phyloP scores from a whole-genome alignment of 352 stramenopile species.

The Globisporangium alternatum region DNA sequence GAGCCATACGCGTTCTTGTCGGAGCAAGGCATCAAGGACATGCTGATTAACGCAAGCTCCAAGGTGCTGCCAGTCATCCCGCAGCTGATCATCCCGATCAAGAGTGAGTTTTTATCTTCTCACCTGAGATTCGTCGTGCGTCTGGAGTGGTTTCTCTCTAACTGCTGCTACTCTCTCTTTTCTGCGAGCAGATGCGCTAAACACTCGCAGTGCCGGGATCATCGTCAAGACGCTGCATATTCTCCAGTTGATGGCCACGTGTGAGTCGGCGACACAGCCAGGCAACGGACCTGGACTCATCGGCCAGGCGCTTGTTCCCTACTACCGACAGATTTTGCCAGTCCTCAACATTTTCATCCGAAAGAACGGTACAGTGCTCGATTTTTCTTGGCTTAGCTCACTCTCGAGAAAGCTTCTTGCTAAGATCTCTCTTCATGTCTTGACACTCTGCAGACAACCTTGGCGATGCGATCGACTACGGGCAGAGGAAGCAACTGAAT shows the following conservation, averaged over 20 bases:
- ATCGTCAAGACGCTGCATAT: slow-evolving; percentile 98
- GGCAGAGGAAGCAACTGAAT: slow-evolving; percentile 93
- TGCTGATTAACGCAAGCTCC: slow-evolving; percentile 93
- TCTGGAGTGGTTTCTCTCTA: neutral
- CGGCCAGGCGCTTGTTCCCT: slow-evolving; percentile 95
- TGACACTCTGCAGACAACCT: slow-evolving; percentile 84
- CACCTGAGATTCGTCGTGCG: neutral
- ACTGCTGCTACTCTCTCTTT: neutral
- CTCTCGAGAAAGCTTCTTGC: neutral
- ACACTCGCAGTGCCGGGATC: slow-evolving; percentile 92
- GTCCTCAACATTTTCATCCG: slow-evolving; percentile 97
- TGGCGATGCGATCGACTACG: slow-evolving; percentile 96
- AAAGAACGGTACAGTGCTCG: slow-evolving; percentile 82
- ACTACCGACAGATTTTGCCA: slow-evolving; percentile 97
- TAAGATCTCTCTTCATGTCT: neutral
- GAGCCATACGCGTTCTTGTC: slow-evolving; percentile 96
- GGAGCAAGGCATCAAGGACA: slow-evolving; percentile 96
- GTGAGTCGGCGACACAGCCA: slow-evolving; percentile 77
- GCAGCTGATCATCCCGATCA: slow-evolving; percentile 98
- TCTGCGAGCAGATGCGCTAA: slow-evolving; percentile 62
- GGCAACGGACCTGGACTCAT: slow-evolving; percentile 89
- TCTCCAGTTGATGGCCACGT: slow-evolving; percentile 94
- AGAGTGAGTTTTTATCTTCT: slow-evolving; percentile 64
- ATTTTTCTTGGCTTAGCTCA: neutral
- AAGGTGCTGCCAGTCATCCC: slow-evolving; percentile 97